These are phyloP conservation scores for Ogataea pilisensis DNA, from an alignment of 805 yeast species.

Conservation along the genomic window DNA sequence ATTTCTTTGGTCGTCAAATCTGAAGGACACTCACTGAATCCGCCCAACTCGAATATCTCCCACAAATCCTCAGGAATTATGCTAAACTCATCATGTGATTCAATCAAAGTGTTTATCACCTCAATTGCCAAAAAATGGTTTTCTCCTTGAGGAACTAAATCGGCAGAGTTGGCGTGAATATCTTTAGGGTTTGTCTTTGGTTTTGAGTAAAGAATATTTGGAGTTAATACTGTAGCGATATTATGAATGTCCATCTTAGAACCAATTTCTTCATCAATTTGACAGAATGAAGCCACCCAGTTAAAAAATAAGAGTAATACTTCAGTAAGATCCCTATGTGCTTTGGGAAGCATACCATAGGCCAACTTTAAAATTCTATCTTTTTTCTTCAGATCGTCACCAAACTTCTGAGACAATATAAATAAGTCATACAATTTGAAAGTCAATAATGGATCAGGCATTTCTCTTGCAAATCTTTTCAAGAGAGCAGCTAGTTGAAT, in stretches of 20 bases:
- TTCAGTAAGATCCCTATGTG: conserved; percentile 81
- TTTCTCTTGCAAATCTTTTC: conserved; percentile 85
- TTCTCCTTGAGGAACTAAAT: conserved; percentile 45
- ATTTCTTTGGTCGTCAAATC: conserved; percentile 37
- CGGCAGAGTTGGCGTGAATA: conserved; percentile 18
- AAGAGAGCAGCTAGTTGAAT: conserved; percentile 90
- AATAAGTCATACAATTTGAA: conserved; percentile 71
- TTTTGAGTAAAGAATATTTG: conserved; percentile 73
- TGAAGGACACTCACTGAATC: conserved; percentile 29
- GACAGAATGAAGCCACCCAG: conserved; percentile 96
- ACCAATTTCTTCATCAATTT: conserved; percentile 82
- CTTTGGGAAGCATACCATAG: conserved; percentile 74
- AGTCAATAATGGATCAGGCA: conserved; percentile 89
- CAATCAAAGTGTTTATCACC: conserved; percentile 78
- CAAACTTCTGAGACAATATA: conserved; percentile 59
- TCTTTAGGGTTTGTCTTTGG: conserved; percentile 31
- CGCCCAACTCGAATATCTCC: conserved; percentile 44
- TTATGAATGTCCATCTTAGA: conserved; percentile 97
- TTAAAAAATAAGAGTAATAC: conserved; percentile 79
- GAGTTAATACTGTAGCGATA: conserved; percentile 92
- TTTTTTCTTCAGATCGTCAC: conserved; percentile 39
- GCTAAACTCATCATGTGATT: conserved; percentile 73
- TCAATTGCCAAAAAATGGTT: conserved; percentile 87
- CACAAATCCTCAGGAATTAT: conserved; percentile 67
- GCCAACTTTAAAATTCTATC: conserved; percentile 56